A percentile compares a stretch with the other conserved stretches of the same genome.
Evolutionary conservation across 2,329 filamentous ascomycete genomes (phyloP).

Genomic region (Venturia asperata): DNA sequence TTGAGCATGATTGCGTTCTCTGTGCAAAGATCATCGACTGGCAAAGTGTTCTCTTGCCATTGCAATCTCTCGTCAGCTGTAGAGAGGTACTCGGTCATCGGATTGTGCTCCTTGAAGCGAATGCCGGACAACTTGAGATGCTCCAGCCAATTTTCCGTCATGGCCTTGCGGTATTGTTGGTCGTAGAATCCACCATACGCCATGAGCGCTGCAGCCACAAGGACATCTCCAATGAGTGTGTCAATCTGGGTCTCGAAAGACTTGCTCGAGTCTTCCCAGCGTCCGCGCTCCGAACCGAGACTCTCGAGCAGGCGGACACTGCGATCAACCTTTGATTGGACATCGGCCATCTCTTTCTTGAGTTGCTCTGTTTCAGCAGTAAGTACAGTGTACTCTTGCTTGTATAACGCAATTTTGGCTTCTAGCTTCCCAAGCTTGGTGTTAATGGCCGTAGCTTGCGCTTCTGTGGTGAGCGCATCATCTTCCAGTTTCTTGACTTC

Average conservation of each 20-base stretch:
- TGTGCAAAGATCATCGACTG: constrained; percentile 94
- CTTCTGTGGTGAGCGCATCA: constrained; percentile 83
- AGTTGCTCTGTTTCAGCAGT: constrained; percentile 97
- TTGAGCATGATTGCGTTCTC: constrained; percentile 97
- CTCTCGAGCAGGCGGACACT: constrained; percentile 92
- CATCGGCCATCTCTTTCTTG: constrained; percentile 91
- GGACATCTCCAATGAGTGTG: constrained; percentile 89
- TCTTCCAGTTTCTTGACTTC: constrained; percentile 85
- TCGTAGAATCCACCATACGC: constrained; percentile 97
- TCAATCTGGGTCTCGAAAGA: constrained; percentile 97
- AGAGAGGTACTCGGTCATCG: constrained; percentile 91
- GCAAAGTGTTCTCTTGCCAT: constrained; percentile 90
- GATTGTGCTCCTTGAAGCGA: constrained; percentile 86
- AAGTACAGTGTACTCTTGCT: constrained; percentile 88
- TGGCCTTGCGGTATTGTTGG: constrained; percentile 93
- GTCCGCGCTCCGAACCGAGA: constrained; percentile 81
- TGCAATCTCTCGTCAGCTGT: constrained; percentile 89
- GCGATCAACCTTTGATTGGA: constrained; percentile 96
- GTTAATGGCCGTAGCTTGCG: constrained; percentile 84
- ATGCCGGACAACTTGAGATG: constrained; percentile 92
- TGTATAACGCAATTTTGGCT: constrained; percentile 87
- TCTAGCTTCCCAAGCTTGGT: constrained; percentile 79
- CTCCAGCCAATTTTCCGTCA: constrained; percentile 96
- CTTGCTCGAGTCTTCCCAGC: constrained; percentile 96
- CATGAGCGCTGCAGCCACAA: constrained; percentile 93